Percentiles rank a stretch among this genome's conserved stretches.
Conservation (phyloP, 176 grass and related monocot genomes). For the Carex kokanica region DNA sequence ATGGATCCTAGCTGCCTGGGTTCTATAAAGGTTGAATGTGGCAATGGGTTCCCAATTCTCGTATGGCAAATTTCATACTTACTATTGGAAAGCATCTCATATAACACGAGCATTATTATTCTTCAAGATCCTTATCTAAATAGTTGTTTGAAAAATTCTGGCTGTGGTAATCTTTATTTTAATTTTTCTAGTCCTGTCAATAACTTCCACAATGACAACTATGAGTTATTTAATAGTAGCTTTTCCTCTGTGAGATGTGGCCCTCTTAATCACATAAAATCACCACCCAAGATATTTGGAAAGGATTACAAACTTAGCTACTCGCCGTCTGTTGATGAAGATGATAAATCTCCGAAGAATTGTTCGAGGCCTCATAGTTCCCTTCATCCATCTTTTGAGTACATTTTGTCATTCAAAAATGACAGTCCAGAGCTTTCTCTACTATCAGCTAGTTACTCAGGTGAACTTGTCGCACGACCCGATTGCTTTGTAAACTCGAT, state of each 20-base stretch:
- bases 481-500: background rate
- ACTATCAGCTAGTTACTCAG: background rate
- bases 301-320: background rate
- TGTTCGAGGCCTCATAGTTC: background rate
- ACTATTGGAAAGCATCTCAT: conserved; percentile 5
- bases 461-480: background rate
- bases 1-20: background rate
- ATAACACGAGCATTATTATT: background rate
- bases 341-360: background rate
- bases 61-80: background rate
- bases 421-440: background rate
- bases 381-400: background rate
- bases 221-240: background rate
- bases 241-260: background rate
- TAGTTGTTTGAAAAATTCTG: background rate
- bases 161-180: background rate
- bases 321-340: background rate
- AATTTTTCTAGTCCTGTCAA: background rate
- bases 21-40: background rate
- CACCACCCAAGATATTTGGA: background rate
- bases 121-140: background rate
- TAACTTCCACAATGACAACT: background rate
- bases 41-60: background rate
- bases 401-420: background rate
- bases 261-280: background rate